Percentiles rank a stretch among this genome's conserved stretches.
phyloP scores from a whole-genome alignment of 768 basidiomycete genomes.

The Amanita exitialis region DNA sequence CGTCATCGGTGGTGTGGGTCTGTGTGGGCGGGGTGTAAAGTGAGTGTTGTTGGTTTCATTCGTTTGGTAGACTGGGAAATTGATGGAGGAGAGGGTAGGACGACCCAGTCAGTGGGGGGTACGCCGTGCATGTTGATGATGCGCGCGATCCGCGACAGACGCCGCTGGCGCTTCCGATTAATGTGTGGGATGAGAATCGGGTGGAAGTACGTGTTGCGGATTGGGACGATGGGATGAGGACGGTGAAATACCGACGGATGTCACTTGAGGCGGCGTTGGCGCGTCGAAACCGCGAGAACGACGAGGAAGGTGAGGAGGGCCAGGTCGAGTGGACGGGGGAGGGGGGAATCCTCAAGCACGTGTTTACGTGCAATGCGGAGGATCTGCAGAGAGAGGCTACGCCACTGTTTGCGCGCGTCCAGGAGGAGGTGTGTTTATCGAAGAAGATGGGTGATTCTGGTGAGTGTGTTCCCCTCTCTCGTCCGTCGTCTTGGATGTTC shows the following conservation, averaged over 20 bases:
- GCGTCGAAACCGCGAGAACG: not conserved
- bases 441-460: slow-evolving; percentile 3
- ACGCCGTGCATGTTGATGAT: not conserved
- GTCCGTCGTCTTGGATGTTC: not conserved
- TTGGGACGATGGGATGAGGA: slow-evolving; percentile 8
- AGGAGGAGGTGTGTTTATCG: slow-evolving; percentile 3
- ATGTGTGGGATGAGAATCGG: not conserved
- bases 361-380: slow-evolving; percentile 5
- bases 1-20: slow-evolving; percentile 6
- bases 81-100: not conserved
- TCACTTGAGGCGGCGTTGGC: not conserved
- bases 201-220: slow-evolving; percentile 3
- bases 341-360: not conserved
- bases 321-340: not conserved
- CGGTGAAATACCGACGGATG: slow-evolving; percentile 3
- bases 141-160: slow-evolving; percentile 2
- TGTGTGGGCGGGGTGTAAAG: not conserved
- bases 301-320: not conserved
- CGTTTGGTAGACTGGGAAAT: not conserved
- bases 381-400: slow-evolving; percentile 5
- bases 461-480: not conserved
- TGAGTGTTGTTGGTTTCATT: not conserved
- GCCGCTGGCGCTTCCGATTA: slow-evolving; percentile 1
- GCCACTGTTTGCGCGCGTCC: not conserved
- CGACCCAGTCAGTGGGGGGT: not conserved